Evolutionary conservation across 805 yeast species (phyloP).

Genomic region (Saccharomycopsis selenospora): DNA sequence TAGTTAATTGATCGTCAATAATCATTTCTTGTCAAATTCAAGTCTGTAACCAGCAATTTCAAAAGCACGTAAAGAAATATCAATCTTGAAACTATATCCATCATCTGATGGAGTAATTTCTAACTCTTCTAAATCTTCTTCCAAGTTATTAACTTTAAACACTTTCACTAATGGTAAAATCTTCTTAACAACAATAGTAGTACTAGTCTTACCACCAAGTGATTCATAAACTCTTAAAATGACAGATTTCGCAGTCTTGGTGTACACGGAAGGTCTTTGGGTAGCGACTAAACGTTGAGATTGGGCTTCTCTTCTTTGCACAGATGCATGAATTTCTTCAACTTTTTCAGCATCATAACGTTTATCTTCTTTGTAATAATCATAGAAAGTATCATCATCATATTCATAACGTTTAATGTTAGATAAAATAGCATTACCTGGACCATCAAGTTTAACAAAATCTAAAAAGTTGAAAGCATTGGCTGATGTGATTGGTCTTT

Average conservation of each 20-base stretch:
- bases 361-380: slow-evolving; percentile 26
- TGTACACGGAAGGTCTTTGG: slow-evolving; percentile 36
- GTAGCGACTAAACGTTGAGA: slow-evolving; percentile 23
- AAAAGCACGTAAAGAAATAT: slow-evolving; percentile 60
- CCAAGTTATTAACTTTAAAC: slow-evolving; percentile 52
- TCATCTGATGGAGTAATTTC: slow-evolving; percentile 27
- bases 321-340: background rate
- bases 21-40: slow-evolving; percentile 25
- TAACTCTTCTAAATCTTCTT: slow-evolving; percentile 40
- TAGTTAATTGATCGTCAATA: too few relatives aligned
- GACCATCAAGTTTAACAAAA: slow-evolving; percentile 14
- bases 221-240: slow-evolving; percentile 79
- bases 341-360: slow-evolving; percentile 3
- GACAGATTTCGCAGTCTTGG: slow-evolving; percentile 42
- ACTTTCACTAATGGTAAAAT: slow-evolving; percentile 39
- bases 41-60: slow-evolving; percentile 53
- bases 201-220: slow-evolving; percentile 69
- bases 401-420: slow-evolving; percentile 85
- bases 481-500: background rate
- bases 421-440: slow-evolving; percentile 52
- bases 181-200: slow-evolving; percentile 38
- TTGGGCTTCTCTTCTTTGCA: slow-evolving; percentile 1
- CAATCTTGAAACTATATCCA: slow-evolving; percentile 29
- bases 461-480: slow-evolving; percentile 21
- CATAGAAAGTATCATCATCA: slow-evolving; percentile 48